Conservation (phyloP, 176 grass and related monocot species). For the Phyllostachys edulis region DNA sequence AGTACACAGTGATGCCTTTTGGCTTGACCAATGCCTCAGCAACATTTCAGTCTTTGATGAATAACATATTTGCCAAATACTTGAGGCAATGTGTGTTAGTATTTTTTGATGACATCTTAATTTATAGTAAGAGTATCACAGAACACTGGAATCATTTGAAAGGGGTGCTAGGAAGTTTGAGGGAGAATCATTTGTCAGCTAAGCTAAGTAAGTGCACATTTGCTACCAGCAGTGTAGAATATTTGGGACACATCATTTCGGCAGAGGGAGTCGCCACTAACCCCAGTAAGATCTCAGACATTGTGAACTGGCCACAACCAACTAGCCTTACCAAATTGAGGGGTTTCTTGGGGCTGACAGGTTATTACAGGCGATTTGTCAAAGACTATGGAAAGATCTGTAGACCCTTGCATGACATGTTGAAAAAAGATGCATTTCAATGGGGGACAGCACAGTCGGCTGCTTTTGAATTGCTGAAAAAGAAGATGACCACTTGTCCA, state of each 20-base stretch:
- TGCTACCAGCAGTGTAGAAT: rapidly evolving
- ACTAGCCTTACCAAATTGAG: rapidly evolving
- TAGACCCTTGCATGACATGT: too few species aligned
- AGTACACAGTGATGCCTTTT: not conserved
- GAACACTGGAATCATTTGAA: too few species aligned
- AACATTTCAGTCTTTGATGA: not conserved
- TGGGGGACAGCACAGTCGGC: too few species aligned
- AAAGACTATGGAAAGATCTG: too few species aligned
- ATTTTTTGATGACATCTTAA: too few species aligned
- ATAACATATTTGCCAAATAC: not conserved
- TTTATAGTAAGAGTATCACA: too few species aligned
- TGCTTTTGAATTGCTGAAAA: too few species aligned
- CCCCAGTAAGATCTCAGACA: not conserved
- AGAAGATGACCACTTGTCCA: too few species aligned
- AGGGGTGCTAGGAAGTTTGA: rapidly evolving
- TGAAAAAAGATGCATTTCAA: too few species aligned
- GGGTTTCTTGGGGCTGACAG: not conserved
- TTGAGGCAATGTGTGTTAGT: not conserved
- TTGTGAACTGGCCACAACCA: rapidly evolving
- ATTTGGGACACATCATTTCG: not conserved
- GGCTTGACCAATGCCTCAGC: not conserved
- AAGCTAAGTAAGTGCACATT: not conserved
- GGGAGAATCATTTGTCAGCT: rapidly evolving
- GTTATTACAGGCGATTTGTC: not conserved
- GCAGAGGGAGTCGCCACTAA: not conserved